Evolutionary conservation across 2,329 filamentous ascomycete species (phyloP).

Genomic region (Pestalotiopsis fici): DNA sequence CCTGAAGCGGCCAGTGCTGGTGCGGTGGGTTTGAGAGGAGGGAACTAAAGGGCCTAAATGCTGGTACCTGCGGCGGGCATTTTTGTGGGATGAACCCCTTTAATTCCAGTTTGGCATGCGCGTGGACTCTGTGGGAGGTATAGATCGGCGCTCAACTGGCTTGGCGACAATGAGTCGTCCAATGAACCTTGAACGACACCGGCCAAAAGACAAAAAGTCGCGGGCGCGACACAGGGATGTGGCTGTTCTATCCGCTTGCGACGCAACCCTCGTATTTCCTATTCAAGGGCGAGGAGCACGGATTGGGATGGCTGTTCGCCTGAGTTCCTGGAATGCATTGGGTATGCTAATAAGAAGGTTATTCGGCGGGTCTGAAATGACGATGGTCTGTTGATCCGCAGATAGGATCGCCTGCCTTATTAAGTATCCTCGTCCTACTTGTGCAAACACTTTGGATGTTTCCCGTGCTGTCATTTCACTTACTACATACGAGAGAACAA

Average conservation of each 20-base stretch:
- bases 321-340: background rate
- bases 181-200: background rate
- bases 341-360: conserved; percentile 5
- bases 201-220: background rate
- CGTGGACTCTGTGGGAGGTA: background rate
- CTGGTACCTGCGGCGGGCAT: background rate
- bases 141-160: conserved; percentile 6
- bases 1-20: background rate
- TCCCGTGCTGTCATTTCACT: background rate
- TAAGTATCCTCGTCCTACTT: background rate
- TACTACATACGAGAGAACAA: background rate
- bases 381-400: background rate
- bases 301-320: background rate
- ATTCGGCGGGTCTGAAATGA: conserved; percentile 2
- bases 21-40: background rate
- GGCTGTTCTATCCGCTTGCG: background rate
- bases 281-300: conserved; percentile 1
- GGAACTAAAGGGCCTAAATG: background rate
- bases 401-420: background rate
- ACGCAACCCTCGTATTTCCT: conserved; percentile 9
- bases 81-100: conserved; percentile 1
- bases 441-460: background rate
- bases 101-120: conserved; percentile 1
- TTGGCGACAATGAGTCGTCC: conserved; percentile 3
- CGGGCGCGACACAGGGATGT: background rate